Base-by-base conservation (phyloP, 805 yeast species). In the Cyberlindnera lachancei region DNA sequence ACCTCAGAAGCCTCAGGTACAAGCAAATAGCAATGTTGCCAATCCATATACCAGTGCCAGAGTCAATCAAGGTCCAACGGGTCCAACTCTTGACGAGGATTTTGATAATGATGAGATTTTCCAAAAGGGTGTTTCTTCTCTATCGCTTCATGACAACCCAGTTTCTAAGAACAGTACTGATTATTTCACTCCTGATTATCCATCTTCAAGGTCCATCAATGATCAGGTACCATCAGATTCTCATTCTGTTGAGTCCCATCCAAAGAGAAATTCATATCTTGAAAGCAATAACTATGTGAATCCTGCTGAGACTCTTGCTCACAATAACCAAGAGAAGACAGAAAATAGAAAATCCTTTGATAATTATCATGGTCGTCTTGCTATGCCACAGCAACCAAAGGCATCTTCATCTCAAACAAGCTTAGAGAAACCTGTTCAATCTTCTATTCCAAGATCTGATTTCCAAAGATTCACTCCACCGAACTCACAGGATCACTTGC, bases 151-250 rank as follows among this genome's bases (percentile, higher is more conserved):
- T 6, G 32, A 30, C 8, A 14, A 33, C 18, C 22, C 35, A 20
- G 11, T 23, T 4, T 11, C 37, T 4, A 13, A 15, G 5, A 23
- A 27, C n/a, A n/a, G n/a, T 12, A 13, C 15, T 14, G 43, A 59
- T 31, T 27, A 44, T 7, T 47, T 56, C 37, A 55, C 53, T 27
- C 53, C 52, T 22, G 53, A 46, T 29, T 52, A 55, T 27, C 37
- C 35, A 12, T 21, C 26, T 5, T 12, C 23, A 15, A 10, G 13
- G n/a, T n/a, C n/a, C n/a, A n/a, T n/a, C n/a, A n/a, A n/a, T n/a
- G n/a, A n/a, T n/a, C n/a, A n/a, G n/a, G n/a, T n/a, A n/a, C n/a
- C n/a, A n/a, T n/a, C n/a, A n/a, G n/a, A n/a, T n/a, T n/a, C n/a
- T n/a, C n/a, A n/a, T n/a, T n/a, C n/a, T n/a, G n/a, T n/a, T n/a